Base-by-base conservation (phyloP, 208 protist species). In the Leishmania turanica region DNA sequence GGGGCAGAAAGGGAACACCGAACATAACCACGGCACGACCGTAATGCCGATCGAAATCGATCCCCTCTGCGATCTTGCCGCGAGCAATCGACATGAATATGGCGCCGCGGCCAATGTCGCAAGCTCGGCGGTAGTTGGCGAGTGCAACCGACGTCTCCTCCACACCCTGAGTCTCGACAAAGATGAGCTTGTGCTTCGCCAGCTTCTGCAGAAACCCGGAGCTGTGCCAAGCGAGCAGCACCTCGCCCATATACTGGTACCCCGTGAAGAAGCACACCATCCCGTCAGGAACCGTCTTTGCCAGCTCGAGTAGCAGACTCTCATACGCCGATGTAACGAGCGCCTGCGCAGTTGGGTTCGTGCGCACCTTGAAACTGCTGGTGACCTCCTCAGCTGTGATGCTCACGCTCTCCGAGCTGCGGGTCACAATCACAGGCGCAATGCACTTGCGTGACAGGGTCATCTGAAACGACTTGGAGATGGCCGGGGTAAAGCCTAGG, bases 21-120 rank as follows among this genome's bases (percentile, higher is more conserved):
- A 99, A 99, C 94, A 99, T 96, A 27, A 99, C 96, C 15, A 99
- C 98, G 49, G 92, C 93, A 53, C 98, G 87, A 27, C 98, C 98
- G 89, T 99, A 99, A 81, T 99, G 99, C 45, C 98, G 90, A 81
- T 99, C 97, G 91, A 99, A 99, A 88, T 99, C 99, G 73, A 99
- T 99, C 53, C 99, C 99, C 85, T 99, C 99, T 0, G 98, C 98
- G 64, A 99, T 99, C 75, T 99, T 99, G 11, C 97, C 98, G 83
- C 99, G 93, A 9, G 99, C 98, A 81, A 99, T 99, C 47, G 97
- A 98, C 77, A 99, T 96, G 81, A 99, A 99, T n/a, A 99, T 97
- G 21, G 99, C 99, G 17, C 99, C 99, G 56, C 99, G 91, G 34
- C 99, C 99, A 88, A 98, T 99, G 83, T 99, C 98, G 85, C 99